A percentile compares a stretch with the other conserved stretches of the same genome.
phyloP scores from a whole-genome alignment of 2,329 filamentous ascomycete species.

The Alternaria angustiovoidea region DNA sequence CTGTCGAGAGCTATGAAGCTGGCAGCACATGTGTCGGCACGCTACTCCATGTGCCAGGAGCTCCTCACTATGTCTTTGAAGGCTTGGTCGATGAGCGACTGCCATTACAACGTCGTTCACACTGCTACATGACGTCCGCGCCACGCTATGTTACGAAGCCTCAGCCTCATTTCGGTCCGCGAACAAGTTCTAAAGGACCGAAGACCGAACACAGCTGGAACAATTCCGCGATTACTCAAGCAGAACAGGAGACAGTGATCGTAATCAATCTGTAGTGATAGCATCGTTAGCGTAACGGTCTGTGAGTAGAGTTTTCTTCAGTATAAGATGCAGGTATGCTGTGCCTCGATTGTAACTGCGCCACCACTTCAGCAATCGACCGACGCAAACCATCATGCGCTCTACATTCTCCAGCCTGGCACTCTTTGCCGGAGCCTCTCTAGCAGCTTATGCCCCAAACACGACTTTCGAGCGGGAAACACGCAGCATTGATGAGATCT shows the following conservation, averaged over 20 bases:
- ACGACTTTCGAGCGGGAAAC: slow-evolving; percentile 47
- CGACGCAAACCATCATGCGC: slow-evolving; percentile 6
- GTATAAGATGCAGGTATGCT: background rate
- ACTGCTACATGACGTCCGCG: background rate
- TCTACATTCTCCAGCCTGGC: slow-evolving; percentile 4
- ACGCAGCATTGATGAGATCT: slow-evolving; percentile 59
- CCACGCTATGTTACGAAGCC: background rate
- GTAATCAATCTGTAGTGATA: background rate
- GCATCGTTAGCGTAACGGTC: background rate
- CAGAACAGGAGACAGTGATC: background rate
- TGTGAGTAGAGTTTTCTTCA: background rate
- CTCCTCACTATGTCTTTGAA: background rate
- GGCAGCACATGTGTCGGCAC: background rate
- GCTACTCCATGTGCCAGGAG: background rate
- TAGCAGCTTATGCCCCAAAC: slow-evolving; percentile 1
- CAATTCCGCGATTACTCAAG: background rate
- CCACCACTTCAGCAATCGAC: background rate
- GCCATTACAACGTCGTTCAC: background rate
- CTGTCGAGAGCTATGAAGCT: background rate
- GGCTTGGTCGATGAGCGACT: background rate
- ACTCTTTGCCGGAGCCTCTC: slow-evolving; percentile 1
- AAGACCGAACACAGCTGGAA: background rate
- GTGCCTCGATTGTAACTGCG: background rate
- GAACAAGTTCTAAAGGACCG: slow-evolving; percentile 1
- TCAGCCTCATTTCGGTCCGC: background rate